Percentiles rank a stretch among this genome's conserved stretches.
These are phyloP conservation scores for Solanum aculeatissimum DNA, from an alignment of 305 asterid genomes.

Conservation along the genomic window DNA sequence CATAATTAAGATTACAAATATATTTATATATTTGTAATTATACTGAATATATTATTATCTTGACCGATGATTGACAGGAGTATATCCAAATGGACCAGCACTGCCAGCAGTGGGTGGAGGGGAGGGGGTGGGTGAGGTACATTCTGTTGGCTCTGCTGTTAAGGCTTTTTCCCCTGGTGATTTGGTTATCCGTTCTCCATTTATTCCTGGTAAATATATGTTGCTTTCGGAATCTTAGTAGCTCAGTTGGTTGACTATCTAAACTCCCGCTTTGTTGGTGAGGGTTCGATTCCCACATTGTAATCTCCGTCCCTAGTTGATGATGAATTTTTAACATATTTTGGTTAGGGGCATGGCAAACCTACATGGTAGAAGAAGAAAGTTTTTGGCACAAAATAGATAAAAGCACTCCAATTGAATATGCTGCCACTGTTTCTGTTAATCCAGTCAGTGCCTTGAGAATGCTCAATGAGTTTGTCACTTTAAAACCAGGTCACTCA, in stretches of 20 bases:
- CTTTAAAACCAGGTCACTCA: conserved; percentile 59
- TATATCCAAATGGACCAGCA: conserved; percentile 76
- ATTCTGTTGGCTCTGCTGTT: conserved; percentile 65
- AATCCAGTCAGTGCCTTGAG: conserved; percentile 84
- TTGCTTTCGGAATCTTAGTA: no score
- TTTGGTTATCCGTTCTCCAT: conserved; percentile 87
- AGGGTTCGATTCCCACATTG: no score
- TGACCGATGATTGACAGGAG: conserved; percentile 22
- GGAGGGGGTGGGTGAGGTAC: conserved; percentile 84
- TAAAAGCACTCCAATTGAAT: conserved; percentile 60
- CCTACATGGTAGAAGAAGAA: conserved; percentile 71
- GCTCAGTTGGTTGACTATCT: no score
- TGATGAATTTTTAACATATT: neutral
- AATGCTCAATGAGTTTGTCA: conserved; percentile 88
- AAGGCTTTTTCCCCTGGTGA: conserved; percentile 52
- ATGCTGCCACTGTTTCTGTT: conserved; percentile 79
- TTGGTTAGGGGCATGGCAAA: conserved; percentile 83
- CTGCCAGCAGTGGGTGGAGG: conserved; percentile 94
- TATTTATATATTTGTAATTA: neutral
- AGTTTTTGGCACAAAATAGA: conserved; percentile 71
- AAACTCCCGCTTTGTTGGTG: no score
- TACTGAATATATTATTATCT: neutral
- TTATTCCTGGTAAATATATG: conserved; percentile 86
- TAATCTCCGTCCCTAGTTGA: no score
- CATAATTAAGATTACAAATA: no score